Percentiles rank a stretch among this genome's conserved stretches.
phyloP scores from a whole-genome alignment of 805 yeast species.

The Saccharomycopsis amapae region DNA sequence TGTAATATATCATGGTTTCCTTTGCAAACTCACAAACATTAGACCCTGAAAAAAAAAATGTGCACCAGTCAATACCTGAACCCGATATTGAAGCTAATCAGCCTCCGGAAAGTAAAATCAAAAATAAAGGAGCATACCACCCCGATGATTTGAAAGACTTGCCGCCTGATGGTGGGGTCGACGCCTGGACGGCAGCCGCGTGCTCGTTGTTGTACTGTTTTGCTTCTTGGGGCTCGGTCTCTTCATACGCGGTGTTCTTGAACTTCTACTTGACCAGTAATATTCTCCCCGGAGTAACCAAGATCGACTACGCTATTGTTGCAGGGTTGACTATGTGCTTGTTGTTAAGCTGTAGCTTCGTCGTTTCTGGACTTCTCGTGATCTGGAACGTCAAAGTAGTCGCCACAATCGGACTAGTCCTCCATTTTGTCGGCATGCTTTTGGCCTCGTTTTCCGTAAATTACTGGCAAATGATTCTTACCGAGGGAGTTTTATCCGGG shows the following conservation, averaged over 20 bases:
- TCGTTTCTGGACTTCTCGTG: constrained; percentile 4
- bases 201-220: constrained; percentile 42
- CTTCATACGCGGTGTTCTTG: constrained; percentile 58
- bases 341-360: constrained; percentile 13
- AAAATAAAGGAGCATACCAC: constrained; percentile 18
- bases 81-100: no score
- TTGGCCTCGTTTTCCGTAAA: constrained; percentile 45
- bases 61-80: no score
- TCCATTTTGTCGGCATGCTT: constrained; percentile 42
- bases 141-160: constrained; percentile 25
- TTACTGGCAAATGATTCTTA: constrained; percentile 43
- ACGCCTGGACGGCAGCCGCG: constrained; percentile 44
- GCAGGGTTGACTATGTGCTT: constrained; percentile 55
- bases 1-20: no score
- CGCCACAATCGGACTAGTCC: constrained; percentile 32
- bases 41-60: no score
- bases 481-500: constrained; percentile 49
- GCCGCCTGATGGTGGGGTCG: constrained; percentile 55
- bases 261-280: constrained; percentile 46
- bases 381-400: constrained; percentile 14
- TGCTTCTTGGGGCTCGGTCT: constrained; percentile 68
- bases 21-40: no score
- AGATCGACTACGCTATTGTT: constrained; percentile 54
- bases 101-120: no score
- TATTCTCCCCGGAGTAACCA: constrained; percentile 47